Evolutionary conservation across 257 asterid species (phyloP), one percentile per base, ranked within the genome.

Genomic region (Salvia hispanica): DNA sequence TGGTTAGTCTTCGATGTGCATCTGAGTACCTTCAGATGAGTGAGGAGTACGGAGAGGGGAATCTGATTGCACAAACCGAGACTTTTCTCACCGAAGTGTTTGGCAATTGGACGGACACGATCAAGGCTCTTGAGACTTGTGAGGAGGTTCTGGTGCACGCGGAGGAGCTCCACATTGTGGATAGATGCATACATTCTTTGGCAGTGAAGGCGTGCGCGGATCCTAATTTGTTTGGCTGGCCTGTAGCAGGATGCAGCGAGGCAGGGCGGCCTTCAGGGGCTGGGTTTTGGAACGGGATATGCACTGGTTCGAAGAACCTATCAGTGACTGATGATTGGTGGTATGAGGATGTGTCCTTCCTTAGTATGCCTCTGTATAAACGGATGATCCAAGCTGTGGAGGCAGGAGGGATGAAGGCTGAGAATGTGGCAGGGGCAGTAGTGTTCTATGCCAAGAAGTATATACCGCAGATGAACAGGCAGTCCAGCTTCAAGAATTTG

Each of bases 261-360:
- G 53, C 72, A 0, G 86, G 69, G 3, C 46, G 52, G 2, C 37
- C 72, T 44, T 55, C 63, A 2, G 76, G 72, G 9, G 75, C 51
- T 0, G 70, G 69, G 0, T 63, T 78, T 14, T 90, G 97, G 99
- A 90, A 86, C 7, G 97, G 92, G 11, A 88, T 90, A 14, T 55
- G 66, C 48, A 66, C 85, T 3, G 57, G 71, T 4, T 21, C 54
- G 2, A 69, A 67, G 54, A 40, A 69, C 1, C 81, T 61, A 13
- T 68, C 59, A 1, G 7, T 47, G 15, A 66, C 74, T 7, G 90
- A 84, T 8, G 92, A 87, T 48, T 88, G 99, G 99, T 91, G 99
- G 97, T 91, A 84, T 25, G 92, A 85, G 78, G 97, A 91, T 65
- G 97, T 89, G 16, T 91, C 97, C 0, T 85, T 87, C 66, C 87